Evolutionary conservation across 176 grass and related monocot genomes (phyloP).

Genomic region (Triticum timopheevii): DNA sequence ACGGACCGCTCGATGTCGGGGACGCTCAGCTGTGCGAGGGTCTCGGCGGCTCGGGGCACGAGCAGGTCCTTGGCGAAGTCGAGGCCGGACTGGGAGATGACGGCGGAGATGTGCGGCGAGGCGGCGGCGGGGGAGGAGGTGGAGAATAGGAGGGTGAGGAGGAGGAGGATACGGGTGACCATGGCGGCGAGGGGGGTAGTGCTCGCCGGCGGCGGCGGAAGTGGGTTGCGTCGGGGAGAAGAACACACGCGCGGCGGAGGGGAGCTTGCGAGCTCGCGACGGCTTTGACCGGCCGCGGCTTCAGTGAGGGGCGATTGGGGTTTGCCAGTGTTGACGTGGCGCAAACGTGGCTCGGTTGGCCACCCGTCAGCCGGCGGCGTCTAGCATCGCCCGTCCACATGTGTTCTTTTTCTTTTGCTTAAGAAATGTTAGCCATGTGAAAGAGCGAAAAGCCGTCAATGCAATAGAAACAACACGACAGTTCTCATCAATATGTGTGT

Average conservation of each 20-base stretch:
- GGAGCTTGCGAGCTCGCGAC: constrained; percentile 10
- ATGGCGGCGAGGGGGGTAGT: constrained; percentile 12
- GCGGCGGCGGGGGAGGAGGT: not conserved
- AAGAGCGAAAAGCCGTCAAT: no score
- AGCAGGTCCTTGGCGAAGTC: constrained; percentile 82
- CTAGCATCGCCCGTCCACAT: no score
- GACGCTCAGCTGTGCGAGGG: constrained; percentile 54
- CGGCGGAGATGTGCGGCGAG: constrained; percentile 59
- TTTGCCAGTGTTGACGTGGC: constrained; percentile 23
- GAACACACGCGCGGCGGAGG: constrained; percentile 13
- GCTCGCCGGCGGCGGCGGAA: not conserved
- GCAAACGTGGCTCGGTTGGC: not conserved
- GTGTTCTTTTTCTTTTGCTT: no score
- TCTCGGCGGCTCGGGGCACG: constrained; percentile 48
- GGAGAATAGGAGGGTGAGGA: constrained; percentile 32
- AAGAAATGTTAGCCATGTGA: no score
- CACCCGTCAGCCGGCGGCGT: no score
- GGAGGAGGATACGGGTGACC: constrained; percentile 23
- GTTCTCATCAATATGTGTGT: no score
- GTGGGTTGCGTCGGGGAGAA: constrained; percentile 19
- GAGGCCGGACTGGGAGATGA: constrained; percentile 79
- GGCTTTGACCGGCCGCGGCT: constrained; percentile 13
- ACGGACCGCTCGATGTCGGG: constrained; percentile 70
- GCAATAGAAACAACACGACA: no score
- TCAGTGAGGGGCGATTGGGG: not conserved